phyloP scores from a whole-genome alignment of 352 stramenopile genomes.

The Pythium grandisporangium region DNA sequence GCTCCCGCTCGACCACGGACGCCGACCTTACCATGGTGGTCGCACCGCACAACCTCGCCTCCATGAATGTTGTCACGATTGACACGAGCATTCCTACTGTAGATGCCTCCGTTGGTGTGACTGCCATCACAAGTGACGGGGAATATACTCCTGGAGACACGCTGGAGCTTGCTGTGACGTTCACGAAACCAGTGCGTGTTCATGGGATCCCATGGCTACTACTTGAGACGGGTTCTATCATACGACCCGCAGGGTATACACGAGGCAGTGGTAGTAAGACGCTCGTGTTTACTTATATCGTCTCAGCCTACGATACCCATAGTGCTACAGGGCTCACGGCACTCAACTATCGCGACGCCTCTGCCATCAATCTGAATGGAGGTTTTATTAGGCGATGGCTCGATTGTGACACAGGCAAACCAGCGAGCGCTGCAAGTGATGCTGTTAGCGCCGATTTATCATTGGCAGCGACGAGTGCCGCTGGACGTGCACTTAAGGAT shows the following conservation, averaged over 20 bases:
- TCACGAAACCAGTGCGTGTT: constrained; percentile 71
- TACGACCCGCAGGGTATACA: constrained; percentile 53
- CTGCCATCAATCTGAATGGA: constrained; percentile 55
- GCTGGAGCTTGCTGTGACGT: constrained; percentile 53
- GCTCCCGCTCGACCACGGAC: constrained; percentile 55
- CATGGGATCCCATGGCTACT: constrained; percentile 55
- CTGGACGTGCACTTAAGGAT: constrained; percentile 26
- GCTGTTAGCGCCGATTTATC: constrained; percentile 21
- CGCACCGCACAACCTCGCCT: constrained; percentile 36
- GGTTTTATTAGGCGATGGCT: constrained; percentile 45
- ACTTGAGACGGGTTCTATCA: constrained; percentile 61
- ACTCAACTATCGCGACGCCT: constrained; percentile 60
- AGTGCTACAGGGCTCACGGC: constrained; percentile 22
- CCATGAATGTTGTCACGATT: constrained; percentile 46
- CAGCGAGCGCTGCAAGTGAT: too few species aligned
- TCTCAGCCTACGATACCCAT: constrained; percentile 51
- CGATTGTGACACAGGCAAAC: constrained; percentile 11
- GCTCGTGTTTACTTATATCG: constrained; percentile 67
- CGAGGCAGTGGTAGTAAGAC: constrained; percentile 48
- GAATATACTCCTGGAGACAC: constrained; percentile 63
- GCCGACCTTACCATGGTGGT: constrained; percentile 31
- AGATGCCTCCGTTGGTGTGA: constrained; percentile 49
- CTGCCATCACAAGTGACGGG: constrained; percentile 28
- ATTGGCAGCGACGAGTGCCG: constrained; percentile 21
- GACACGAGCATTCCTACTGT: constrained; percentile 48